These are phyloP conservation scores for Calycina herbarum DNA, from an alignment of 2,329 filamentous ascomycete genomes.

Conservation along the genomic window DNA sequence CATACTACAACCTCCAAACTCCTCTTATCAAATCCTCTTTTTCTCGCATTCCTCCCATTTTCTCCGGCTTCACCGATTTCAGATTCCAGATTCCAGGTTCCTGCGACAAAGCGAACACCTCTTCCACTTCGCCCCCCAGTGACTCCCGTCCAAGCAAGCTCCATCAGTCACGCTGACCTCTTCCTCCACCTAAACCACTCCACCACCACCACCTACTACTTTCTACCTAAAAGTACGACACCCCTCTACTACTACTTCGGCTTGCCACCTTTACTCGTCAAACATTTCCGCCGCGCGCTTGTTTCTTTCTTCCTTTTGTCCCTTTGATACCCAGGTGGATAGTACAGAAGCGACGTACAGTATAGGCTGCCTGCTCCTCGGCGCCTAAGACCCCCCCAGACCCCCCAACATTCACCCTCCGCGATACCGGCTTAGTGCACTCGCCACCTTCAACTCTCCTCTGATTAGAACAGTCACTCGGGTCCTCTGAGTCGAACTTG, in stretches of 20 bases:
- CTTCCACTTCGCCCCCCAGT: slow-evolving; percentile 11
- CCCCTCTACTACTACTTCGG: background rate
- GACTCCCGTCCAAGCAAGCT: slow-evolving; percentile 16
- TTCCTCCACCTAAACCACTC: background rate
- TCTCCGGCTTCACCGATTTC: no score
- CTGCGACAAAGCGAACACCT: slow-evolving; percentile 26
- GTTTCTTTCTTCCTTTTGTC: slow-evolving; percentile 22
- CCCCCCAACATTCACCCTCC: slow-evolving; percentile 16
- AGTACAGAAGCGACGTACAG: slow-evolving; percentile 6
- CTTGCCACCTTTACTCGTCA: slow-evolving; percentile 18
- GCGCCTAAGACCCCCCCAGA: slow-evolving; percentile 11
- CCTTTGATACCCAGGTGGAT: slow-evolving; percentile 29
- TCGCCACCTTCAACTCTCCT: slow-evolving; percentile 24
- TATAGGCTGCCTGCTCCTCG: slow-evolving; percentile 20
- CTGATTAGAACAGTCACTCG: slow-evolving; percentile 16
- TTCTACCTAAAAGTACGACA: slow-evolving; percentile 22
- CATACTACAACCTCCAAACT: background rate
- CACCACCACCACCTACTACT: slow-evolving; percentile 4
- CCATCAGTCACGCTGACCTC: background rate
- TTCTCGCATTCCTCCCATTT: slow-evolving; percentile 1
- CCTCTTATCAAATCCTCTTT: background rate
- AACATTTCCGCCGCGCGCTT: slow-evolving; percentile 15
- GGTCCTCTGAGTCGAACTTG: slow-evolving; percentile 24
- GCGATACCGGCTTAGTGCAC: slow-evolving; percentile 24
- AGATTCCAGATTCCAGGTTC: slow-evolving; percentile 12